Conservation (phyloP, 148 eudicot genomes). For the Cornus florida region DNA sequence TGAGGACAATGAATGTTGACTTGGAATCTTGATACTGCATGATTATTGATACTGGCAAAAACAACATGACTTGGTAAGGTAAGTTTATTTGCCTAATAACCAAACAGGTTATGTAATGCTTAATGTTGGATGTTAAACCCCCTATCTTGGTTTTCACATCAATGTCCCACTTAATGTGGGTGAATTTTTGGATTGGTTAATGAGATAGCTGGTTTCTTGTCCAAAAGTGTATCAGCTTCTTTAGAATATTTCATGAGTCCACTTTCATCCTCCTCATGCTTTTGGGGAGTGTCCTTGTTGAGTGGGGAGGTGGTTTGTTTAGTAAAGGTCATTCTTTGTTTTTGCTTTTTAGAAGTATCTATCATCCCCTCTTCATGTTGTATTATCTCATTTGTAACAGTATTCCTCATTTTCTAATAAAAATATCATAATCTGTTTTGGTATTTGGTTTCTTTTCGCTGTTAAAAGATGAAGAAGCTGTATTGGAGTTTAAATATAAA, state of each 20-base stretch:
- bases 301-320: not conserved
- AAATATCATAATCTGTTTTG: not conserved
- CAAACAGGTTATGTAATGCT: no score
- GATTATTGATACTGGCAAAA: not conserved
- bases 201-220: not conserved
- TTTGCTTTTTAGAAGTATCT: not conserved
- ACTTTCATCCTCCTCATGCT: not conserved
- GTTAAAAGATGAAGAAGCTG: no score
- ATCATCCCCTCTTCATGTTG: no score
- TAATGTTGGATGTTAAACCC: no score
- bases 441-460: no score
- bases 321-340: not conserved
- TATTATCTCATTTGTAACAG: not conserved
- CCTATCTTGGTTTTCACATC: no score
- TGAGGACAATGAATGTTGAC: not conserved
- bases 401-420: no score
- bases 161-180: not conserved
- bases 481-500: no score
- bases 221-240: not conserved
- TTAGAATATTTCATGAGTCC: not conserved
- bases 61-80: not conserved
- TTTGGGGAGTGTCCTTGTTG: no score
- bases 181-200: not conserved
- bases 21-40: not conserved
- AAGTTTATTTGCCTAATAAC: not conserved